A percentile compares a stretch with the other conserved stretches of the same genome.
These are phyloP conservation scores for Nakazawaea ernobii DNA, from an alignment of 805 yeast species.

Conservation along the genomic window DNA sequence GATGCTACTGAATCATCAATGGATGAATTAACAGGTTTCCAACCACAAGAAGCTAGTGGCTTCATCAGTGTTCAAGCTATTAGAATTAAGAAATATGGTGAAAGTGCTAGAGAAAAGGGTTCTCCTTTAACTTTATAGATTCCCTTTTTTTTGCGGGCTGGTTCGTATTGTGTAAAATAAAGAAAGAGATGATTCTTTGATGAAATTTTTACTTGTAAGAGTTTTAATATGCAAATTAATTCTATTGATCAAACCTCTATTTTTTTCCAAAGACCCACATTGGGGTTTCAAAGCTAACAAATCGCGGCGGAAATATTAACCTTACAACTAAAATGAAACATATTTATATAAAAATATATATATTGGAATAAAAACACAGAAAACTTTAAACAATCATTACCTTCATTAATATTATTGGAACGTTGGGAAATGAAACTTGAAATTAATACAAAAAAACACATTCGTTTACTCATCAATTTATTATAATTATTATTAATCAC, in stretches of 20 bases:
- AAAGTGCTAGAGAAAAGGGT: conserved; percentile 81
- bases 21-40: conserved; percentile 98
- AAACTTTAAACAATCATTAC: no score
- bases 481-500: conserved; percentile 8
- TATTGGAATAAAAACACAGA: no score
- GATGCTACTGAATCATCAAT: conserved; percentile 98
- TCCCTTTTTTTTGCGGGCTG: not conserved
- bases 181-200: no score
- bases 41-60: conserved; percentile 95
- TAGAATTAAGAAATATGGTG: conserved; percentile 97
- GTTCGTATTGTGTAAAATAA: no score
- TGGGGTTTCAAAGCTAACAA: not conserved
- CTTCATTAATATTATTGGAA: not conserved
- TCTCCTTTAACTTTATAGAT: conserved; percentile 40
- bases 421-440: not conserved
- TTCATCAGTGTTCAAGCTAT: conserved; percentile 98
- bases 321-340: no score
- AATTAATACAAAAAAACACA: not conserved
- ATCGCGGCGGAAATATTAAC: not conserved
- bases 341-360: no score
- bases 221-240: no score
- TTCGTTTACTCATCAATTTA: not conserved
- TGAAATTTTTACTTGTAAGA: no score
- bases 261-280: no score
- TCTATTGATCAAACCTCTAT: no score